Evolutionary conservation across 1,284 basidiomycete genomes (phyloP).

Genomic region (Ustilago hordei): DNA sequence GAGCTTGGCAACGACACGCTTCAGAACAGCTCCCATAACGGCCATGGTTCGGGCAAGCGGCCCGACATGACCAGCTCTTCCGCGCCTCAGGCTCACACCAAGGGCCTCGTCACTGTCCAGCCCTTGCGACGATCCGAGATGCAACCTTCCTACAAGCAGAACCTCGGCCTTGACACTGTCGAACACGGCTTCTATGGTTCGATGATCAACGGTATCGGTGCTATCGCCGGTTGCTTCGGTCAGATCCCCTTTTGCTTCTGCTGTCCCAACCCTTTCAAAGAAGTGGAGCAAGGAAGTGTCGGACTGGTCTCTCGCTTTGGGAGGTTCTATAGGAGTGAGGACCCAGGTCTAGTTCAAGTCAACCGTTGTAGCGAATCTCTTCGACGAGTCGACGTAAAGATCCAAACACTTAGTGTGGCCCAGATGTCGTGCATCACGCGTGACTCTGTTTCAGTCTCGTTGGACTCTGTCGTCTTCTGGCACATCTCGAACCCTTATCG

Average conservation of each 20-base stretch:
- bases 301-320: slow-evolving; percentile 90
- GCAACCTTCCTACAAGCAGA: slow-evolving; percentile 61
- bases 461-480: slow-evolving; percentile 91
- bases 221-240: slow-evolving; percentile 72
- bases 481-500: slow-evolving; percentile 74
- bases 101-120: slow-evolving; percentile 74
- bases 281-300: slow-evolving; percentile 87
- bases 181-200: slow-evolving; percentile 60
- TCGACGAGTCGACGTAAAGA: slow-evolving; percentile 83
- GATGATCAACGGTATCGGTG: slow-evolving; percentile 57
- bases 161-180: slow-evolving; percentile 46
- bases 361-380: slow-evolving; percentile 88
- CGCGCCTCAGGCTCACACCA: slow-evolving; percentile 9
- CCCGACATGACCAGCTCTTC: slow-evolving; percentile 16
- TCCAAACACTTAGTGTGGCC: slow-evolving; percentile 88
- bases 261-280: slow-evolving; percentile 77
- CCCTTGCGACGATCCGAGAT: slow-evolving; percentile 80
- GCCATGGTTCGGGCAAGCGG: slow-evolving; percentile 16
- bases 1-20: slow-evolving; percentile 24
- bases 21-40: slow-evolving; percentile 15
- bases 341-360: slow-evolving; percentile 89
- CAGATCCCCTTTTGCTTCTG: slow-evolving; percentile 79
- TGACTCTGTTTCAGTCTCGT: slow-evolving; percentile 89
- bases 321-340: slow-evolving; percentile 92
- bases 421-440: slow-evolving; percentile 77